phyloP scores from a whole-genome alignment of 768 basidiomycete genomes.

The Agrocybe pediades region DNA sequence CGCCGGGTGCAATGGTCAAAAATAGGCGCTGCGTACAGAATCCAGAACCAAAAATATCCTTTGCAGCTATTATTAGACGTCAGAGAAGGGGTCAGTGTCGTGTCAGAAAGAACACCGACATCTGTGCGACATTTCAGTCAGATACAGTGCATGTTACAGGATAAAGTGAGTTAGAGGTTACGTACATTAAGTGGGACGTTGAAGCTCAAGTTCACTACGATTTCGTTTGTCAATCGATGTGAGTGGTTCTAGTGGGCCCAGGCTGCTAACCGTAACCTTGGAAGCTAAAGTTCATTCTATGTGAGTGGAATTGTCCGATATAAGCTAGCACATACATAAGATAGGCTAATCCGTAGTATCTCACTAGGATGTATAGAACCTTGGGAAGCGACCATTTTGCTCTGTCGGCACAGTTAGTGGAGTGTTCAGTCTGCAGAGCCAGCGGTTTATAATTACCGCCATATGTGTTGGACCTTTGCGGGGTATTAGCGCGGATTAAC shows the following conservation, averaged over 20 bases:
- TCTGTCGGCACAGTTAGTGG: background rate
- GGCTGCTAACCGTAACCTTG: background rate
- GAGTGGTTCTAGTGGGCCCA: background rate
- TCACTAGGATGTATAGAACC: background rate
- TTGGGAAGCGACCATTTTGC: background rate
- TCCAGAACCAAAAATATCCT: slow-evolving; percentile 1
- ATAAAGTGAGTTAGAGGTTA: too few relatives aligned
- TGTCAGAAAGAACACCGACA: background rate
- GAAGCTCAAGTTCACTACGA: background rate
- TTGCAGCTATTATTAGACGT: background rate
- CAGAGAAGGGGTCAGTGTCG: background rate
- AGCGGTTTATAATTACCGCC: too few relatives aligned
- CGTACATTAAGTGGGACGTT: background rate
- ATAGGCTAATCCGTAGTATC: background rate
- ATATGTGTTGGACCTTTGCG: background rate
- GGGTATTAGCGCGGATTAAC: background rate
- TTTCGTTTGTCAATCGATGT: background rate
- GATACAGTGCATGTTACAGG: too few relatives aligned
- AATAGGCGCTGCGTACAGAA: background rate
- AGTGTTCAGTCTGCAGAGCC: background rate
- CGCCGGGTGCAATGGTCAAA: too few relatives aligned
- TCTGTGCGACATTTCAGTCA: too few relatives aligned
- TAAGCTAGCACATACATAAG: background rate
- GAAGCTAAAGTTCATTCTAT: background rate
- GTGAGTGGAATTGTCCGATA: too few relatives aligned